Evolutionary conservation across 2,329 filamentous ascomycete species (phyloP).

Genomic region (Amylocarpus encephaloides): DNA sequence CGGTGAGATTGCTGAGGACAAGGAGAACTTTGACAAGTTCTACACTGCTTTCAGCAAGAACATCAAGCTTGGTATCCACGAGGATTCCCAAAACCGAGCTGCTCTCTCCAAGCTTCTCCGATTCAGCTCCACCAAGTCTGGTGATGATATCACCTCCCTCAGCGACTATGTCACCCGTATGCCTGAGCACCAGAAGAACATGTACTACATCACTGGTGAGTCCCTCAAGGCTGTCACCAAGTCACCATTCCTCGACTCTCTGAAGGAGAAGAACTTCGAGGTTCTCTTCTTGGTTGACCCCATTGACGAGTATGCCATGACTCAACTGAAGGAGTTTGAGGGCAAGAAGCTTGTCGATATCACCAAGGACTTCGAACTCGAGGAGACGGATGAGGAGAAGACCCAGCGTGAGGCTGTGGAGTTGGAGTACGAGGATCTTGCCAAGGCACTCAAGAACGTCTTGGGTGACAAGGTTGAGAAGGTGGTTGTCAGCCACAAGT

Average conservation of each 20-base stretch:
- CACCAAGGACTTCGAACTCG: conserved; percentile 99
- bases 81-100: conserved; percentile 95
- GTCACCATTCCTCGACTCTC: conserved; percentile 97
- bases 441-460: conserved; percentile 98
- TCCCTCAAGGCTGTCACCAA: conserved; percentile 96
- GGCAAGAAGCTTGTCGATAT: conserved; percentile 99
- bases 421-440: conserved; percentile 93
- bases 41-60: conserved; percentile 99
- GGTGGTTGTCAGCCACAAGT: conserved; percentile 98
- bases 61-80: conserved; percentile 99
- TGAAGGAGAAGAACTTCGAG: conserved; percentile 99
- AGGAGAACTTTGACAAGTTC: conserved; percentile 99
- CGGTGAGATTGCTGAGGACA: conserved; percentile 97
- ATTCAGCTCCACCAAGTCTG: conserved; percentile 98
- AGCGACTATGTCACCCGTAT: conserved; percentile 98
- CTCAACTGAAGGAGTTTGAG: conserved; percentile 82
- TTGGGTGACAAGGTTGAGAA: conserved; percentile 99
- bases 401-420: conserved; percentile 87
- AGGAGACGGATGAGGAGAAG: conserved; percentile 99
- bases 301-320: conserved; percentile 50
- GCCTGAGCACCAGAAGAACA: conserved; percentile 99
- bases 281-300: conserved; percentile 99
- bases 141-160: conserved; percentile 90
- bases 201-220: conserved; percentile 99
- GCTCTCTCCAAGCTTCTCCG: conserved; percentile 95